Base-by-base conservation (phyloP, 1,139 yeast genomes). In the Entelexis sorbosivorans region DNA sequence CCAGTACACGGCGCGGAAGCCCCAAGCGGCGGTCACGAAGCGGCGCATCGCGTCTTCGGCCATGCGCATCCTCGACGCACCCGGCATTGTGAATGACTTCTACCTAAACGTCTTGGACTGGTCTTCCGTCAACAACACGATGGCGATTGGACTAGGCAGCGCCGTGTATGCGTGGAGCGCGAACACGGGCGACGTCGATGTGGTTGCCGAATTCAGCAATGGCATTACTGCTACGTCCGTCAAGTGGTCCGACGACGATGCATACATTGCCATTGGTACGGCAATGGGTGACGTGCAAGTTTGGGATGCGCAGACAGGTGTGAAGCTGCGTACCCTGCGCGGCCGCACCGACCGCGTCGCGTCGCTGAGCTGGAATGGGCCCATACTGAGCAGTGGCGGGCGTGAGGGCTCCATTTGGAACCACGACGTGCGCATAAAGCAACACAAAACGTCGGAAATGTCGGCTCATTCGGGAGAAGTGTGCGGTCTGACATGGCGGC, bases 131-230 rank as follows among this genome's bases (percentile, higher is more conserved):
- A 22, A 28, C 24, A 88, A 91, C 66, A 73, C 82, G 52, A 73
- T 93, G 43, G 97, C 96, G 1, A 85, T 93, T 63, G 98, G 96
- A 1, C 72, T 93, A 52, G 95, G 83, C 52, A 81, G 79, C 57
- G 75, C 82, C 2, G 86, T 91, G 10, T 91, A 91, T 63, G 81
- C 88, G 32, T 91, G 98, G 97, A 85, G 89, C 67, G 97, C 96
- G 1, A 74, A 77, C 17, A 75, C 85, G 0, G 96, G 96, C 1
- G 73, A 79, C 5, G 97, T 88, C 3, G 85, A 82, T 59, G 74
- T 83, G 6, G 52, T 64, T 7, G 55, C 61, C 7, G 60, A 61
- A 16, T 60, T 63, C 6, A 33, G 28, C 24, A 17, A 17, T 16
- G 39, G 34, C 5, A 59, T 60, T 22, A 68, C 67, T 49, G 84